Conservation (phyloP, 2,329 filamentous ascomycete genomes). For the Metarhizium humberi region DNA sequence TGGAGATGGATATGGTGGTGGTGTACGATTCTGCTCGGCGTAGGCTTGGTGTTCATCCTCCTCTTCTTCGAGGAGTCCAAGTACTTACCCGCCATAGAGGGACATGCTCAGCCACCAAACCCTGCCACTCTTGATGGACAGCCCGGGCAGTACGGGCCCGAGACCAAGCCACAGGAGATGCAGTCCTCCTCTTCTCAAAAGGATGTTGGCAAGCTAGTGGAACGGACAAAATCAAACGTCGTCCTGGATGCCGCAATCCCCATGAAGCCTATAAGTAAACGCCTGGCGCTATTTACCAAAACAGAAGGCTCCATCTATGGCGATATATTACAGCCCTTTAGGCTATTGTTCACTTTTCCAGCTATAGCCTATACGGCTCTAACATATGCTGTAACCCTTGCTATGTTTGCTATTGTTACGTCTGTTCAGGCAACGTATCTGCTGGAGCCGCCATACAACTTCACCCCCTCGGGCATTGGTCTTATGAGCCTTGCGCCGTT, state of each 20-base stretch:
- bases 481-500: constrained; percentile 20
- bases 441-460: constrained; percentile 21
- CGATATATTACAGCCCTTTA: constrained; percentile 9
- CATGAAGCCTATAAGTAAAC: constrained; percentile 10
- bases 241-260: constrained; percentile 2
- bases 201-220: neutral
- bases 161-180: neutral
- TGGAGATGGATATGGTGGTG: constrained; percentile 21
- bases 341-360: constrained; percentile 13
- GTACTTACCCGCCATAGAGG: neutral
- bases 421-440: constrained; percentile 13
- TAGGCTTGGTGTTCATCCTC: constrained; percentile 2
- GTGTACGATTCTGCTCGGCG: constrained; percentile 4
- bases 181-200: neutral
- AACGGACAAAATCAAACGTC: neutral
- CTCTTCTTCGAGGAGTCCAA: constrained; percentile 7
- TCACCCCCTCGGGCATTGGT: constrained; percentile 14
- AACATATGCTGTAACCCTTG: constrained; percentile 28
- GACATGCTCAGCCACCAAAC: neutral
- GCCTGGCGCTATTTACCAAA: constrained; percentile 13
- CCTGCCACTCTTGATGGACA: neutral
- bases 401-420: constrained; percentile 22
- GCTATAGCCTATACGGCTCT: constrained; percentile 28
- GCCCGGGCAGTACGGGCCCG: neutral
- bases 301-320: constrained; percentile 7